Conservation (phyloP, 495 filamentous ascomycete genomes). For the Achaetomiella virescens region DNA sequence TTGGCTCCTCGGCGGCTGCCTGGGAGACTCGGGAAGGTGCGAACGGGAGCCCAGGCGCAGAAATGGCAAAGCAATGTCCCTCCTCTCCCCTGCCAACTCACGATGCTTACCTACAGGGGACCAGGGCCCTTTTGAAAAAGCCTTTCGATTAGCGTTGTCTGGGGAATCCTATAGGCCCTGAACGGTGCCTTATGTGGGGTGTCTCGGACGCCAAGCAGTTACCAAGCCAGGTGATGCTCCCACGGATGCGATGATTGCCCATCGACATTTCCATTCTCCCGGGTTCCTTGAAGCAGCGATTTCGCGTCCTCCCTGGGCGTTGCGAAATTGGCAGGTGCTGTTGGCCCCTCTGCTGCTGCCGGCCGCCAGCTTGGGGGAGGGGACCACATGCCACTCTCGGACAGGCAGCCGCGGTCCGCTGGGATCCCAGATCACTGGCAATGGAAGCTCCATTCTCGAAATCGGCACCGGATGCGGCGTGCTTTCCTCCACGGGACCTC, state of each 20-base stretch:
- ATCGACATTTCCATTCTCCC: not conserved
- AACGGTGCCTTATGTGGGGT: not conserved
- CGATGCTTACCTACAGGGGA: not conserved
- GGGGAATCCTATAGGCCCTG: not conserved
- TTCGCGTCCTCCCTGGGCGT: not conserved
- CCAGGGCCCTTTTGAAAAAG: not conserved
- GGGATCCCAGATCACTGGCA: too few relatives aligned
- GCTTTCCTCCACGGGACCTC: constrained; percentile 4
- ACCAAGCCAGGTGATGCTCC: not conserved
- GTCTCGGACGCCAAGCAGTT: constrained; percentile 1
- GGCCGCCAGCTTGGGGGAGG: not conserved
- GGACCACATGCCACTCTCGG: not conserved
- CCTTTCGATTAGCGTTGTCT: not conserved
- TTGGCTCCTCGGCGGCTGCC: not conserved
- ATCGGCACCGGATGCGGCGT: not conserved
- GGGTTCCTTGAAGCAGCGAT: not conserved
- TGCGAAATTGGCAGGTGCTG: not conserved
- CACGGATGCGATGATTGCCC: not conserved
- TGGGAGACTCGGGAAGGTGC: not conserved
- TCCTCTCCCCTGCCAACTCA: not conserved
- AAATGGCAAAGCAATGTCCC: not conserved
- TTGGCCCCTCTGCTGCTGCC: not conserved
- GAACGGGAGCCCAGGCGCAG: not conserved
- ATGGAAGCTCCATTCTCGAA: too few relatives aligned
- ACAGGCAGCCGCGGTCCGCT: not conserved